Conservation (phyloP, 306 rosid species). For the Parietaria judaica region DNA sequence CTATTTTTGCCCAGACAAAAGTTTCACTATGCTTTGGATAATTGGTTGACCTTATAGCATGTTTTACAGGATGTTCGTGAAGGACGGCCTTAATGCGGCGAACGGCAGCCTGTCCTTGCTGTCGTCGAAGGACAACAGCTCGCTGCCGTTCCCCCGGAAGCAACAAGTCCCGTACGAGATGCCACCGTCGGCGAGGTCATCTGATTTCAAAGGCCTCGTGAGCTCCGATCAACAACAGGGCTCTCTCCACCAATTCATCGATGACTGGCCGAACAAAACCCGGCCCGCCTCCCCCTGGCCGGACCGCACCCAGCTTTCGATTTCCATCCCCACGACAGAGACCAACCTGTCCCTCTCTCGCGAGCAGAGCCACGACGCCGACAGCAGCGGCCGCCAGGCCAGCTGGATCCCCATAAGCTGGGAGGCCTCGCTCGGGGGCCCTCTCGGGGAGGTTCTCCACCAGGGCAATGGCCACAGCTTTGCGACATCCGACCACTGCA, state of each 20-base stretch:
- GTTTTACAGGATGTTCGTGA: slow-evolving; percentile 49
- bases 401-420: slow-evolving; percentile 82
- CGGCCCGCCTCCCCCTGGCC: slow-evolving; percentile 39
- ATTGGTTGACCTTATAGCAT: background rate
- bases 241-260: slow-evolving; percentile 64
- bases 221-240: slow-evolving; percentile 18
- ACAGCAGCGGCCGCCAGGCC: slow-evolving; percentile 27
- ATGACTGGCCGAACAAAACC: slow-evolving; percentile 49
- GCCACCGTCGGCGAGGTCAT: slow-evolving; percentile 25
- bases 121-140: slow-evolving; percentile 24
- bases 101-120: slow-evolving; percentile 40
- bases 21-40: too few relatives aligned
- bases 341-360: slow-evolving; percentile 61
- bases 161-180: slow-evolving; percentile 38
- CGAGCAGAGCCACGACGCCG: slow-evolving; percentile 30
- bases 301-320: slow-evolving; percentile 64
- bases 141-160: slow-evolving; percentile 34
- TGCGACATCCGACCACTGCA: slow-evolving; percentile 29
- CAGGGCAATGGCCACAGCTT: slow-evolving; percentile 34
- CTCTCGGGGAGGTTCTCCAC: slow-evolving; percentile 84
- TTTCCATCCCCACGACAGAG: slow-evolving; percentile 52
- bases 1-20: too few relatives aligned
- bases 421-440: slow-evolving; percentile 83
- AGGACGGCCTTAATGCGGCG: slow-evolving; percentile 34
- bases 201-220: slow-evolving; percentile 10